Conservation (phyloP, 2,329 filamentous ascomycete species). For the Penicillium sp. region DNA sequence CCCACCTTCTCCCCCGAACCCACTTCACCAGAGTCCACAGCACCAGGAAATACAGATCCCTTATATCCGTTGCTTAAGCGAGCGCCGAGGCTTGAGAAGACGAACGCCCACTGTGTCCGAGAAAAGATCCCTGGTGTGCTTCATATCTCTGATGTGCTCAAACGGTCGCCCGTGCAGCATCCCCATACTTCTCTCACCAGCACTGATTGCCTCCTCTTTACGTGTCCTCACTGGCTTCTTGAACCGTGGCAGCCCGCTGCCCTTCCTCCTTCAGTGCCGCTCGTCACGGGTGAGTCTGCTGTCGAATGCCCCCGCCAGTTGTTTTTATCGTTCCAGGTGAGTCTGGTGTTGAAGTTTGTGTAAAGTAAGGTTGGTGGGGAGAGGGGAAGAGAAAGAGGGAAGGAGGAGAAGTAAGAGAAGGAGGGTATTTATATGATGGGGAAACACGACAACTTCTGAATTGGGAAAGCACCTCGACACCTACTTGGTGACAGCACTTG, state of each 20-base stretch:
- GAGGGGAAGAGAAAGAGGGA: background rate
- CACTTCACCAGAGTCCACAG: slow-evolving; percentile 6
- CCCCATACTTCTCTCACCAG: slow-evolving; percentile 2
- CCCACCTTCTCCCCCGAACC: slow-evolving; percentile 1
- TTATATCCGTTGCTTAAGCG: slow-evolving; percentile 2
- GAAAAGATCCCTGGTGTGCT: slow-evolving; percentile 3
- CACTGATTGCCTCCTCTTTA: background rate
- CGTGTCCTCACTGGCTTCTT: background rate
- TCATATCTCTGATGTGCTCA: slow-evolving; percentile 1
- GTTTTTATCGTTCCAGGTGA: background rate
- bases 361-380: background rate
- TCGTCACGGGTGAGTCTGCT: background rate
- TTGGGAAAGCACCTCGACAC: background rate
- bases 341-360: background rate
- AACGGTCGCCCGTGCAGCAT: slow-evolving; percentile 4
- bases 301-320: background rate
- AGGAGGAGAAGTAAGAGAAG: background rate
- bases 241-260: background rate
- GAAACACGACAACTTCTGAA: background rate
- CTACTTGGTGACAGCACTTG: background rate
- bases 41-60: background rate
- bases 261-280: background rate
- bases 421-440: background rate
- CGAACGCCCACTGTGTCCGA: slow-evolving; percentile 6
- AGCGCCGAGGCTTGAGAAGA: slow-evolving; percentile 6